phyloP scores from a whole-genome alignment of 164 flowering plant genomes.

The Aristolochia contorta region DNA sequence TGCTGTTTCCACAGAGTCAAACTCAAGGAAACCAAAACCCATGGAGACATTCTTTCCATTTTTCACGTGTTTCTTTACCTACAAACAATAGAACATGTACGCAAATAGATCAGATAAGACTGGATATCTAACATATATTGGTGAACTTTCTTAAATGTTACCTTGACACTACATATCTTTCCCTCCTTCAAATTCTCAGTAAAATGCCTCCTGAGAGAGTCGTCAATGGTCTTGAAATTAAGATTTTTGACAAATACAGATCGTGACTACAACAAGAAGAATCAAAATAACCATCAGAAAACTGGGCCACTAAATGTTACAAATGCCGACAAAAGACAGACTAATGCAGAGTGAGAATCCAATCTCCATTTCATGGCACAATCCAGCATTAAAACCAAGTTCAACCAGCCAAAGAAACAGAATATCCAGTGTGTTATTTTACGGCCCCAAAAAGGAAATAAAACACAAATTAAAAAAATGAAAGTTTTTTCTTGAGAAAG shows the following conservation, averaged over 20 bases:
- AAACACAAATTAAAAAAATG: no score
- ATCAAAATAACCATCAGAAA: background rate
- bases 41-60: constrained; percentile 81
- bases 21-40: constrained; percentile 93
- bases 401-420: no score
- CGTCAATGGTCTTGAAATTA: constrained; percentile 78
- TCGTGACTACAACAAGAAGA: constrained; percentile 50
- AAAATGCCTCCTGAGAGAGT: constrained; percentile 61
- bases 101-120: background rate
- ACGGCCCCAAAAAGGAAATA: no score
- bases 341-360: no score
- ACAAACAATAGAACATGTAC: constrained; percentile 10
- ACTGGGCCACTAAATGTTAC: no score
- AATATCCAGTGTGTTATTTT: no score
- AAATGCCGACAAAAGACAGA: no score
- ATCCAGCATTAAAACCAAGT: no score
- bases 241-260: constrained; percentile 83
- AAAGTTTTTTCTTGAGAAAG: no score
- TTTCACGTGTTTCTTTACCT: constrained; percentile 77
- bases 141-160: constrained; percentile 18
- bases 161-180: constrained; percentile 63
- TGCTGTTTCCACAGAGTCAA: constrained; percentile 84
- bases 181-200: constrained; percentile 57
- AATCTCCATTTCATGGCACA: no score
- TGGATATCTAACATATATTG: background rate